Evolutionary conservation across 2,329 filamentous ascomycete genomes (phyloP), one percentile per base, ranked within the genome.

Genomic region (Alternaria conjuncta): DNA sequence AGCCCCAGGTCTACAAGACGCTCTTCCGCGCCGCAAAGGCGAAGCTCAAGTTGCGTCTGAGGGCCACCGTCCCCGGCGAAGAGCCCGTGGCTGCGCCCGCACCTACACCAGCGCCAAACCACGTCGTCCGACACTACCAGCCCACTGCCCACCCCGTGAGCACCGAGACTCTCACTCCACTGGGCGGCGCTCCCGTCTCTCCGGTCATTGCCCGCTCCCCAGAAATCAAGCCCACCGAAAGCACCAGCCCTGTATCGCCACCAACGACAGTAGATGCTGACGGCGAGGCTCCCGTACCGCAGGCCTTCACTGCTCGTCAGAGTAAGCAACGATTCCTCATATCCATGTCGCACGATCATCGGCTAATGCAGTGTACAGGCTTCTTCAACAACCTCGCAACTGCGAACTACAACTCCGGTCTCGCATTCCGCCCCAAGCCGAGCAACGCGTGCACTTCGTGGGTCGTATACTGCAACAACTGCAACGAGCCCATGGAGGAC

Each of bases 21-120:
- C 90, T 99, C 45, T 95, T 96, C 79, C 91, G 96, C 75, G 96
- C 96, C 70, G 96, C 96, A 68, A 99, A 97, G 85, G 96, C 96
- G 41, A 99, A 99, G 86, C 89, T 94, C 70, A 99, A 98, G 89
- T 90, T 99, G 72, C 94, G 96, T 81, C 88, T 99, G 63, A 92
- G 89, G 70, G 90, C 92, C 41, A 90, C 88, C 43, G 83, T 85
- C 45, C 83, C 84, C 7, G 81, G 86, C 58, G 85, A 89, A 71
- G 84, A 88, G 21, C 26, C 53, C n/a, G 69, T 71, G 57, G 46
- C 51, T 20, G n/a, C 41, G 4, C 70, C 70, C 41, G 55, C 66
- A 18, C 47, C 69, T 44, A 61, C 68, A 36, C 66, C 72, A 21
- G 55, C 69, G 32, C 55, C 61, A 15, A 60, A 68, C 21, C 60